Evolutionary conservation across 352 stramenopile species (phyloP).

Genomic region (Phytophthora sojae): DNA sequence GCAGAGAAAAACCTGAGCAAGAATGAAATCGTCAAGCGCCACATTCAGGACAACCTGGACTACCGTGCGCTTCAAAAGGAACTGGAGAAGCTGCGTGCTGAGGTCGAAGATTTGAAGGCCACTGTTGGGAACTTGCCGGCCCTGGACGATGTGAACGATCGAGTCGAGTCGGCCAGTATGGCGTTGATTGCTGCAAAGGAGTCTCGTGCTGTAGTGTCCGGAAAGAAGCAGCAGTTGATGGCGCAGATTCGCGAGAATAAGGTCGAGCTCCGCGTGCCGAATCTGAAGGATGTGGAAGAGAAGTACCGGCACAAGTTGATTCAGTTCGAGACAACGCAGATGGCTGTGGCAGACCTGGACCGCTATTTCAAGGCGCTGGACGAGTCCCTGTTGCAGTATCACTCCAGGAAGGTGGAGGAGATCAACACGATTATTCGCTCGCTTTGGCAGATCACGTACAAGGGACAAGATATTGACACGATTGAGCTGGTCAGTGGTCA

Average conservation of each 20-base stretch:
- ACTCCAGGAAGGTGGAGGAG: constrained; percentile 98
- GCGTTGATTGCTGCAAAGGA: constrained; percentile 43
- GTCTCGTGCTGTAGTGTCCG: constrained; percentile 46
- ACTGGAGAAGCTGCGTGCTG: constrained; percentile 43
- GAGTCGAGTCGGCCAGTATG: constrained; percentile 44
- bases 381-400: constrained; percentile 96
- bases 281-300: constrained; percentile 95
- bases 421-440: constrained; percentile 99
- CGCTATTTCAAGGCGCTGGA: constrained; percentile 97
- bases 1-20: constrained; percentile 50
- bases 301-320: constrained; percentile 95
- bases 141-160: constrained; percentile 57
- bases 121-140: constrained; percentile 65
- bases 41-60: constrained; percentile 84
- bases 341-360: constrained; percentile 97
- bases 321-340: constrained; percentile 95
- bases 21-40: constrained; percentile 67
- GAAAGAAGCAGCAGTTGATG: constrained; percentile 64
- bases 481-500: constrained; percentile 98
- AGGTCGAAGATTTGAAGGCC: constrained; percentile 45
- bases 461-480: constrained; percentile 99
- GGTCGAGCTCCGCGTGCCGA: constrained; percentile 54
- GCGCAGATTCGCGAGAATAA: constrained; percentile 71
- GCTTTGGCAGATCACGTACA: constrained; percentile 99
- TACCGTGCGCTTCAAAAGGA: constrained; percentile 67